Conservation (phyloP, 345 rosid species). For the Gossypium australe region DNA sequence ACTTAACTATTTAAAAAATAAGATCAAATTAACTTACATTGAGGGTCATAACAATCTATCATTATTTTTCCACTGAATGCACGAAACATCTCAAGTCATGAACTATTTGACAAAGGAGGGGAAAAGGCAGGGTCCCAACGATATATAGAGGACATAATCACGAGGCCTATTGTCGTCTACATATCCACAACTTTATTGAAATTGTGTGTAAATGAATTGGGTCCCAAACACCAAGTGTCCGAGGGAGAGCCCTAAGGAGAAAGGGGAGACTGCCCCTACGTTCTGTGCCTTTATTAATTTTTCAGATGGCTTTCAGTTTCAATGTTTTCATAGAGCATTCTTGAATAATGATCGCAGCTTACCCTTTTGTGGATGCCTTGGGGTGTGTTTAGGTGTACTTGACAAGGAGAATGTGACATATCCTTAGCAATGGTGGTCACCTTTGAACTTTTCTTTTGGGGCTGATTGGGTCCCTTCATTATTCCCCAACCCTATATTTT, state of each 20-base stretch:
- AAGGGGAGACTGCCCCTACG: not conserved
- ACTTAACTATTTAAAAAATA: no score
- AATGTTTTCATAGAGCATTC: not conserved
- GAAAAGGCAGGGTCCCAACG: not conserved
- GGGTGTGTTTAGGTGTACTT: constrained; percentile 24
- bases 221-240: not conserved
- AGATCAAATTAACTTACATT: not conserved
- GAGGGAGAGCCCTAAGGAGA: not conserved
- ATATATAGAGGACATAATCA: not conserved
- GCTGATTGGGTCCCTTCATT: constrained; percentile 2
- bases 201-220: not conserved
- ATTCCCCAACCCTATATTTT: not conserved
- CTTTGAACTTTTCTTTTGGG: not conserved
- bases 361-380: not conserved
- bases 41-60: not conserved
- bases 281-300: not conserved
- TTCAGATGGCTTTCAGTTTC: not conserved
- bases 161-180: not conserved
- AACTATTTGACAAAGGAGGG: not conserved
- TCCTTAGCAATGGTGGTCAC: constrained; percentile 11
- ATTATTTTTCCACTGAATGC: not conserved
- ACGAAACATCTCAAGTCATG: not conserved
- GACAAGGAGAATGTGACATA: constrained; percentile 18
- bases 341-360: not conserved
- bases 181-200: not conserved